These are phyloP conservation scores for Pseudopithomyces maydicus DNA, from an alignment of 2,329 filamentous ascomycete genomes.

Conservation along the genomic window DNA sequence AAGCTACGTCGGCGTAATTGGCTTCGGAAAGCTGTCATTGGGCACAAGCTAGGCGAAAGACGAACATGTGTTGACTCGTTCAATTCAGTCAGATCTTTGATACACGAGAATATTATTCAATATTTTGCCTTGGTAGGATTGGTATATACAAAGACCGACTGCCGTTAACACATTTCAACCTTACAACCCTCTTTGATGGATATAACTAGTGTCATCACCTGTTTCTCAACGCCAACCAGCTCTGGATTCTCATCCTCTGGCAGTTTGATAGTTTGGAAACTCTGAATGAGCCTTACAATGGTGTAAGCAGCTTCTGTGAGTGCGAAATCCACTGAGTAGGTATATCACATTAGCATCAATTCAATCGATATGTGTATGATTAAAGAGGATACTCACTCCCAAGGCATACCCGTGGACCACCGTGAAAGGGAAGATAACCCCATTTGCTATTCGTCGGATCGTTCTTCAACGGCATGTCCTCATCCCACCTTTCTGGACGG, in stretches of 20 bases:
- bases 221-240: conserved; percentile 24
- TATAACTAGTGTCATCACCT: conserved; percentile 24
- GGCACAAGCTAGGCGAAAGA: too few relatives aligned
- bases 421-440: conserved; percentile 29
- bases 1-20: too few relatives aligned
- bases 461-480: conserved; percentile 24
- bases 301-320: conserved; percentile 24
- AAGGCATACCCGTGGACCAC: conserved; percentile 24
- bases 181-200: conserved; percentile 30
- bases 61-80: too few relatives aligned
- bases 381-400: conserved; percentile 17
- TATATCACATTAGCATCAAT: conserved; percentile 4
- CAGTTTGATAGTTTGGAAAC: conserved; percentile 23
- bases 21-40: too few relatives aligned
- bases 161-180: conserved; percentile 16
- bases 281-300: conserved; percentile 21
- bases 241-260: conserved; percentile 18
- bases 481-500: conserved; percentile 18
- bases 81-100: too few relatives aligned
- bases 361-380: not conserved
- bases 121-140: not conserved
- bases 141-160: not conserved
- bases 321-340: conserved; percentile 23
- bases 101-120: not conserved
- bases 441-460: conserved; percentile 21